A percentile compares a stretch with the other conserved stretches of the same genome.
These are phyloP conservation scores for Mrakia gelida DNA, from an alignment of 768 basidiomycete species.

Conservation along the genomic window DNA sequence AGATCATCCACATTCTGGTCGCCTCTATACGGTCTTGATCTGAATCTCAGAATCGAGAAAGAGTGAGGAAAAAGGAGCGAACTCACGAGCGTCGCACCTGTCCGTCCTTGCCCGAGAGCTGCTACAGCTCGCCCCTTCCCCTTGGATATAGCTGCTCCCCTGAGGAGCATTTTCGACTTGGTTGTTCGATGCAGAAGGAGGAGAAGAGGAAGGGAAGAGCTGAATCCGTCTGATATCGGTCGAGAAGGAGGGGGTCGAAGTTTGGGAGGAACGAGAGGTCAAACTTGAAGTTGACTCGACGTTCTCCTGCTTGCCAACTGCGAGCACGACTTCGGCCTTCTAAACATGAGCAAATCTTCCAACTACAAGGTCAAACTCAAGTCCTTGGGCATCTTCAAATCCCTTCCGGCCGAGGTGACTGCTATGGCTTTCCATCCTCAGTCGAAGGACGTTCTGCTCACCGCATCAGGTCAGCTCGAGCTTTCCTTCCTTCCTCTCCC, in stretches of 20 bases:
- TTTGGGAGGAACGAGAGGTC: neutral
- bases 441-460: neutral
- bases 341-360: neutral
- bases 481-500: neutral
- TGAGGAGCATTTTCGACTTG: neutral
- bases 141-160: conserved; percentile 8
- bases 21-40: neutral
- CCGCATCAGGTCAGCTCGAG: conserved; percentile 19
- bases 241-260: neutral
- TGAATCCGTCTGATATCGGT: neutral
- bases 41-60: neutral
- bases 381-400: neutral
- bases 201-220: neutral
- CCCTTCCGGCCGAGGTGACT: conserved; percentile 23
- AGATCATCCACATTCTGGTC: neutral
- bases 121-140: conserved; percentile 9
- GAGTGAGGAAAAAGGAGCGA: neutral
- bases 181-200: neutral
- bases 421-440: conserved; percentile 14
- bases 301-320: neutral
- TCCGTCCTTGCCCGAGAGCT: neutral
- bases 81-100: neutral
- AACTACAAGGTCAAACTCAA: conserved; percentile 6
- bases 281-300: neutral
- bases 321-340: neutral